Evolutionary conservation across 192 early-diverging fungal genomes (phyloP), one percentile per base, ranked within the genome.

Genomic region (Backusella tarrabulga): DNA sequence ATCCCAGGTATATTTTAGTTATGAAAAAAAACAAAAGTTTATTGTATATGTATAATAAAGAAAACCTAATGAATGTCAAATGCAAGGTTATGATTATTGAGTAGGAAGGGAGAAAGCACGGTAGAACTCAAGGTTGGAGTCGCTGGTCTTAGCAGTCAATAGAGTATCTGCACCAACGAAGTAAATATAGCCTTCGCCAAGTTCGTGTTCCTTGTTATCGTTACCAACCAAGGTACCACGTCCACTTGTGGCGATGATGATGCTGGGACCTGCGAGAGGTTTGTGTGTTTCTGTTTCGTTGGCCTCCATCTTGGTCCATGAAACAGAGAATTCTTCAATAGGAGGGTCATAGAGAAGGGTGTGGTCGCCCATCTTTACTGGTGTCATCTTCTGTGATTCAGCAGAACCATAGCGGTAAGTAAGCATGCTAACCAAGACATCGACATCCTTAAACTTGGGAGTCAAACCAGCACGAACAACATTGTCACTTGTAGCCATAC

Each of bases 401-500:
- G 95, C 91, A 12, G 95, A 85, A 4, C 92, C 93, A 76, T 92
- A 87, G 60, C 83, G 85, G 71, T 99, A 99, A 6, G 98, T 97
- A 46, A 98, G 90, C 95, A 98, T 98, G 38, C 90, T 77, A 1
- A 96, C 91, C 19, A 99, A 87, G 5, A 96, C 95, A 6, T 89
- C 82, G 17, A 99, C 97, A 80, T 99, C 95, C 85, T 96, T 96
- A 83, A 97, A 95, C 85, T 99, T 99, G 17, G 98, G 98, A 8
- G 98, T 99, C 73, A 99, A 84, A 14, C 98, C 98, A 1, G 97
- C 94, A 35, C 98, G 93, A 6, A 99, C 93, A 3, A 99, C 98
- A 79, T 99, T 99, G 80, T 99, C 98, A 66, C 90, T 92, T 7
- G 96, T 92, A 9, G 98, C 98, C 98, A 99, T 99, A 82, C 97